Base-by-base conservation (phyloP, 805 yeast genomes). In the Alloascoidea hylecoeti region DNA sequence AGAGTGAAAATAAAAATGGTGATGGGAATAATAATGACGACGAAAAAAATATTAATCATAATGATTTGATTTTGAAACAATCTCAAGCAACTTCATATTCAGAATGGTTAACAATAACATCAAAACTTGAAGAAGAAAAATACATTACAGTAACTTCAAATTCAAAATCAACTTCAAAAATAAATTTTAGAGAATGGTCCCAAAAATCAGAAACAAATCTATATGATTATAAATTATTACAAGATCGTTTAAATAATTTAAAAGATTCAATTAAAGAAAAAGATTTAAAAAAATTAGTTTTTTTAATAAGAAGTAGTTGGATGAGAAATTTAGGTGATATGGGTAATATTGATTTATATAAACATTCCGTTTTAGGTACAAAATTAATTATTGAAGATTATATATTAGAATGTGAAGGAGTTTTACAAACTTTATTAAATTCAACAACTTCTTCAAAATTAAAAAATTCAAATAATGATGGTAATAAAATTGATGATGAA, bases 151-250 rank as follows among this genome's bases (percentile, higher is more conserved):
- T 17, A 50, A 81, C 14, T 63, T 75, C 39, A 75, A 77, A 15
- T 71, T 75, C 45, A 73, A 78, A n/a, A n/a, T n/a, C n/a, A n/a
- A n/a, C n/a, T n/a, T n/a, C n/a, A n/a, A n/a, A n/a, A n/a, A n/a
- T n/a, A n/a, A n/a, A n/a, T n/a, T n/a, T n/a, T n/a, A n/a, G n/a
- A 38, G 50, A 57, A 13, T 89, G 98, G 98, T 86, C 86, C 49
- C 59, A 64, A 37, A 65, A 64, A 3, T 50, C 47, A 18, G 75
- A 70, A 42, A 72, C 85, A 1, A 63, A 67, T n/a, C 55, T 80
- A 16, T 92, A 85, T 51, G 96, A 92, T 56, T 75, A 73, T 49
- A 63, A 71, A 39, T 57, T 80, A 35, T 69, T 92, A 1, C 57
- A 60, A 42, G 54, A 55, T 5, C 59, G 75, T 41, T 58, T 84